Percentiles rank a stretch among this genome's conserved stretches.
phyloP scores from a whole-genome alignment of 106 monocot species.

The Platanthera guangdongensis region DNA sequence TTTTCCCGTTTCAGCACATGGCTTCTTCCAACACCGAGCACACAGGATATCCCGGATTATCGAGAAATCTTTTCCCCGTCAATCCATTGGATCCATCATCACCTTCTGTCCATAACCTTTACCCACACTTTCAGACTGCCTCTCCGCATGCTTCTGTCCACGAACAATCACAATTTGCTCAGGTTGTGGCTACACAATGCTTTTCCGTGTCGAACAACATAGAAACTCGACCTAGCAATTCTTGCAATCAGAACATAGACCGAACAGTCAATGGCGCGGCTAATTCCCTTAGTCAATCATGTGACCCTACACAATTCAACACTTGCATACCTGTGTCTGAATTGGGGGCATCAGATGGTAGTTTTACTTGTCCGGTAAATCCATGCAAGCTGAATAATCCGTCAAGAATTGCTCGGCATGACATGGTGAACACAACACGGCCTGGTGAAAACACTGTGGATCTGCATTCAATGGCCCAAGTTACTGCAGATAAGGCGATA shows the following conservation, averaged over 20 bases:
- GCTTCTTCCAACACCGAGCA: conserved; percentile 1
- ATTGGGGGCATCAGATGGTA: not conserved
- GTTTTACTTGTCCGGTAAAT: not conserved
- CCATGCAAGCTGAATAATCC: not conserved
- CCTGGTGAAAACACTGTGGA: not conserved
- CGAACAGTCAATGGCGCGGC: not conserved
- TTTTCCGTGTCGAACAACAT: not conserved
- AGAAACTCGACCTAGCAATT: not conserved
- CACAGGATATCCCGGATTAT: conserved; percentile 5
- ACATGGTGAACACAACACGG: conserved; percentile 1
- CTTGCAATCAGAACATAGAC: not conserved
- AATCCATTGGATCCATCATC: conserved; percentile 10
- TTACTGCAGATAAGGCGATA: not conserved
- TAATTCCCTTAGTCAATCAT: not conserved
- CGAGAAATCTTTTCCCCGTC: conserved; percentile 12
- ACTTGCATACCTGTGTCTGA: conserved; percentile 6
- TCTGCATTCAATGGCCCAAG: conserved; percentile 7
- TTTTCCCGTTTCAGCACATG: not conserved
- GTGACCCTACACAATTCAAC: not conserved
- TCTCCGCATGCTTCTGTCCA: conserved; percentile 1
- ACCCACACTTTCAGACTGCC: conserved; percentile 9
- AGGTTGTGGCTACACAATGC: not conserved
- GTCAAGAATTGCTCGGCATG: conserved; percentile 10
- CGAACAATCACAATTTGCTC: not conserved
- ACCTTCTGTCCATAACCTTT: conserved; percentile 2